Conservation (phyloP, 2,329 filamentous ascomycete genomes). For the Exophiala viscosa region DNA sequence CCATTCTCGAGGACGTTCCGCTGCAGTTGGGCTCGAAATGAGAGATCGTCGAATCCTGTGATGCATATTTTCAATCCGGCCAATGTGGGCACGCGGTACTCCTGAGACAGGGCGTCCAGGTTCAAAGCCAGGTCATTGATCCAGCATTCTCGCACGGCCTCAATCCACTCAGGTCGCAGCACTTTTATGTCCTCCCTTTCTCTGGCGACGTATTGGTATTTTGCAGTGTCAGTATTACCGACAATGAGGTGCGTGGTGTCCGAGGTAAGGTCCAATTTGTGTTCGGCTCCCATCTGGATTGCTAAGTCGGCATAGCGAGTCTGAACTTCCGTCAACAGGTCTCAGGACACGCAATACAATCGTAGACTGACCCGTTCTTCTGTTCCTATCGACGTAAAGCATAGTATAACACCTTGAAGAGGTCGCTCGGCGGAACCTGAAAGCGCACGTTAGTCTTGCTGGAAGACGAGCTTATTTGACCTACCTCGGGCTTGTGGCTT, state of each 20-base stretch:
- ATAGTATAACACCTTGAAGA: constrained; percentile 64
- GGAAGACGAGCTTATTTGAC: not conserved
- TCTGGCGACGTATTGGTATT: constrained; percentile 92
- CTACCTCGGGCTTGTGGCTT: constrained; percentile 3
- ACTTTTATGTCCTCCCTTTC: constrained; percentile 81
- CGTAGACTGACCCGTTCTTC: constrained; percentile 63
- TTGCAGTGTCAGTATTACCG: constrained; percentile 81
- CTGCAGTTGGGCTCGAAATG: constrained; percentile 67
- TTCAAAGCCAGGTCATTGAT: constrained; percentile 73
- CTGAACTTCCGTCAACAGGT: constrained; percentile 25
- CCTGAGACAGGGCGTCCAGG: constrained; percentile 63
- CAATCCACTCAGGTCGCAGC: constrained; percentile 78
- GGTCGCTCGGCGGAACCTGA: constrained; percentile 27
- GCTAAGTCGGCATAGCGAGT: constrained; percentile 48
- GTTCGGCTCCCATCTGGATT: constrained; percentile 75
- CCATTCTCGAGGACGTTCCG: constrained; percentile 66
- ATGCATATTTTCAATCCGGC: constrained; percentile 60
- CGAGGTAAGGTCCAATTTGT: constrained; percentile 89
- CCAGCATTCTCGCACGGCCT: constrained; percentile 76
- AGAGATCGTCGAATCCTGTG: constrained; percentile 65
- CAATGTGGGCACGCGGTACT: constrained; percentile 47
- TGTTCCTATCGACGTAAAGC: constrained; percentile 79
- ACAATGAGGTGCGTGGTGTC: constrained; percentile 94
- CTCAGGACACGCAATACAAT: too few species aligned
- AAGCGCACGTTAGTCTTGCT: not conserved